These are phyloP conservation scores for Penicillium thymicola DNA, from an alignment of 2,329 filamentous ascomycete species.

Conservation along the genomic window DNA sequence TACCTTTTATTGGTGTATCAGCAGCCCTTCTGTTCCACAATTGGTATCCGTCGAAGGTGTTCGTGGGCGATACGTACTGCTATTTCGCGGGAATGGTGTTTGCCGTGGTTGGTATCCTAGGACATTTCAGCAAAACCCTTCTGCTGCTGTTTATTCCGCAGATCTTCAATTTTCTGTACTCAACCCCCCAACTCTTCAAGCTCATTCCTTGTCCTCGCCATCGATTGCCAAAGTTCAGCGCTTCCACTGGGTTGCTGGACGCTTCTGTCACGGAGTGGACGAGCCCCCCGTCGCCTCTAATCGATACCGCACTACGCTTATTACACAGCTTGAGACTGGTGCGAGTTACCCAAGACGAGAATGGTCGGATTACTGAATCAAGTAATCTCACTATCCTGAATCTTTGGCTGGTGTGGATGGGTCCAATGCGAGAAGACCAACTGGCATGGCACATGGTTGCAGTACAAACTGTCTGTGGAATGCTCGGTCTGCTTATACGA, in stretches of 20 bases:
- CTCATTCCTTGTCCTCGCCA: slow-evolving; percentile 90
- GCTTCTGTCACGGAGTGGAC: slow-evolving; percentile 78
- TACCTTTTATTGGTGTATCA: slow-evolving; percentile 92
- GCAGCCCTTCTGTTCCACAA: slow-evolving; percentile 84
- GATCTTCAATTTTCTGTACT: slow-evolving; percentile 96
- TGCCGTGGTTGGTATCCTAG: slow-evolving; percentile 91
- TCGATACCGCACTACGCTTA: slow-evolving; percentile 64
- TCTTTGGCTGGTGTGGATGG: slow-evolving; percentile 93
- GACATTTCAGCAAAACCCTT: slow-evolving; percentile 97
- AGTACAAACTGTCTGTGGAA: slow-evolving; percentile 73
- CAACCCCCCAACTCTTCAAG: slow-evolving; percentile 83
- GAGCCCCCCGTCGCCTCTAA: slow-evolving; percentile 63
- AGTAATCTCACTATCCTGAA: slow-evolving; percentile 93
- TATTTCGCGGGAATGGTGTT: slow-evolving; percentile 99
- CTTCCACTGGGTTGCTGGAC: slow-evolving; percentile 78
- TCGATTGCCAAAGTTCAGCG: slow-evolving; percentile 83
- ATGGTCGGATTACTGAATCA: slow-evolving; percentile 71
- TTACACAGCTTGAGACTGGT: slow-evolving; percentile 68
- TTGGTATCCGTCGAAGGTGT: slow-evolving; percentile 92
- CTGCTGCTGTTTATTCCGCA: slow-evolving; percentile 88
- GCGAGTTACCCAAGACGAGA: slow-evolving; percentile 62
- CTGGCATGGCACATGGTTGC: slow-evolving; percentile 74
- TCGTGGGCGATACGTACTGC: slow-evolving; percentile 98
- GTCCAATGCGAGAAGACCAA: slow-evolving; percentile 81
- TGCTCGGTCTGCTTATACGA: slow-evolving; percentile 79